Conservation (phyloP, 2,329 filamentous ascomycete genomes). For the Verticillium alfalfae region DNA sequence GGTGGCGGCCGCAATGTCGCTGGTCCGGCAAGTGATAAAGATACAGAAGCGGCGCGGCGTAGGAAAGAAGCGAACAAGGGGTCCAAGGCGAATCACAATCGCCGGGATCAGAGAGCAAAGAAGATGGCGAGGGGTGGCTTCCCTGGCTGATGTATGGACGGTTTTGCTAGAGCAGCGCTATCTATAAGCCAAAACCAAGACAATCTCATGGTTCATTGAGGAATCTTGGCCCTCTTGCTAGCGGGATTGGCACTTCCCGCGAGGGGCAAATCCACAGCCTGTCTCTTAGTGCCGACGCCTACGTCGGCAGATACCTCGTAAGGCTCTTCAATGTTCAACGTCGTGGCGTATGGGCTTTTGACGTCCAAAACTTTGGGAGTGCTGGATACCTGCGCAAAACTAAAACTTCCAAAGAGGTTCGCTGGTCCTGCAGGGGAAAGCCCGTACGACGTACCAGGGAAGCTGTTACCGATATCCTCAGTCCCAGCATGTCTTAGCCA, state of each 20-base stretch:
- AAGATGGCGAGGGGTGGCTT: slow-evolving; percentile 56
- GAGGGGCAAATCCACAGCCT: slow-evolving; percentile 5
- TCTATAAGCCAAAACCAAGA: neutral
- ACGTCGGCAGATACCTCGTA: slow-evolving; percentile 13
- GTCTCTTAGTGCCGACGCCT: neutral
- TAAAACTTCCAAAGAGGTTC: slow-evolving; percentile 12
- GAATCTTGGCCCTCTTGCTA: slow-evolving; percentile 18
- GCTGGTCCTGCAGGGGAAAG: slow-evolving; percentile 18
- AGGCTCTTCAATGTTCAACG: slow-evolving; percentile 27
- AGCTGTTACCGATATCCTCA: slow-evolving; percentile 26
- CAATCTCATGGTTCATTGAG: slow-evolving; percentile 4
- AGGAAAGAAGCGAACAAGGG: slow-evolving; percentile 80
- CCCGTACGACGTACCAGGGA: slow-evolving; percentile 15
- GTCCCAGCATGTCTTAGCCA: slow-evolving; percentile 24
- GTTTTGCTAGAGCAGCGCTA: neutral
- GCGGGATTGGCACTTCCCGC: slow-evolving; percentile 12
- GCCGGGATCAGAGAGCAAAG: slow-evolving; percentile 62
- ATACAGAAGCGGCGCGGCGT: slow-evolving; percentile 65
- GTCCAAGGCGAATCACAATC: slow-evolving; percentile 79
- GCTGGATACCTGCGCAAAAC: slow-evolving; percentile 15
- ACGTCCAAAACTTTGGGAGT: slow-evolving; percentile 26
- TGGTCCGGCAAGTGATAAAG: slow-evolving; percentile 61
- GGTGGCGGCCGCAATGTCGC: slow-evolving; percentile 54
- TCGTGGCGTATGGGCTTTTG: slow-evolving; percentile 31
- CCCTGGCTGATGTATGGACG: slow-evolving; percentile 16